Base-by-base conservation (phyloP, 352 stramenopile species). In the Phytophthora pinifolia region DNA sequence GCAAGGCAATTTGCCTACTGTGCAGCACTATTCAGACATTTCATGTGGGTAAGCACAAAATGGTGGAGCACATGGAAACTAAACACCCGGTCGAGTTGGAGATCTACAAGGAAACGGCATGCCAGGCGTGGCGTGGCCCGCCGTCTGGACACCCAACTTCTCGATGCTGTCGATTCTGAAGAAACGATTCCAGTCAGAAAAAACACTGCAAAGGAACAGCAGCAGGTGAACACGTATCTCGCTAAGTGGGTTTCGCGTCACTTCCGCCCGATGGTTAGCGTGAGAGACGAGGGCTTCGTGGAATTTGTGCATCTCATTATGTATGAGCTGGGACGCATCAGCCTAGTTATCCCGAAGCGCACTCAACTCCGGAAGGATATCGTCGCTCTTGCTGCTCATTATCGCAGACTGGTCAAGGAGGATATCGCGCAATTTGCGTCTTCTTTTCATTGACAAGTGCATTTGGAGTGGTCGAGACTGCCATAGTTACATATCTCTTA, bases 361-460 rank as follows among this genome's bases (percentile, higher is more conserved):
- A 22, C 20, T 3, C 20, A 22, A 22, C 20, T 22, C 2, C 20
- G 20, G 20, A 22, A 22, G 20, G 20, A 22, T 22, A 22, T 22
- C 20, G 20, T 22, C 3, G 3, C 3, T 22, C 3, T 22, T 1
- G 20, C 20, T 22, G 20, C 3, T 22, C 20, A 3, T 22, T 22
- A n/a, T 22, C 3, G 20, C 20, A 1, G 20, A 22, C 20, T 22
- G 20, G 20, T 22, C 3, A 22, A 22, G 20, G 20, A 22, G 2
- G 20, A 22, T 3, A 22, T 22, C 20, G 20, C 20, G 3, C 1
- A 22, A 22, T 22, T 22, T 22, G 42, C 29, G 33, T 34, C 4
- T 46, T 33, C 8, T 46, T 13, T n/a, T 46, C 39, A 2, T 17
- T 46, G 39, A 46, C 39, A 12, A 46, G 39, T 46, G 20, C 13